Percentiles rank a stretch among this genome's conserved stretches.
Evolutionary conservation across 2,329 filamentous ascomycete species (phyloP).

Genomic region (Fusarium sp.): DNA sequence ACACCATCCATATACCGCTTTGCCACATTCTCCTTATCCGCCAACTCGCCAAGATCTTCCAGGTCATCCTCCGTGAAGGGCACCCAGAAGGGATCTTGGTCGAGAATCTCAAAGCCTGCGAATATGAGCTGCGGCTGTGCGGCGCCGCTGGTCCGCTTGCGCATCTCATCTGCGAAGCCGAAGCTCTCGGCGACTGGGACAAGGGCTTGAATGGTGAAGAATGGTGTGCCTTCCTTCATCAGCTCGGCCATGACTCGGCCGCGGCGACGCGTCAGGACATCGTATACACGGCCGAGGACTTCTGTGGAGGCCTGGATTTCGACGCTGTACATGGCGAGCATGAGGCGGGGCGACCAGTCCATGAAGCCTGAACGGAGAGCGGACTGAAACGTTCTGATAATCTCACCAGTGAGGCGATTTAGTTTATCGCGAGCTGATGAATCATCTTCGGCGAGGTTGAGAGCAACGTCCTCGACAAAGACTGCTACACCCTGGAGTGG

Average conservation of each 20-base stretch:
- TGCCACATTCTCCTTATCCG: constrained; percentile 93
- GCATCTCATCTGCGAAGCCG: constrained; percentile 95
- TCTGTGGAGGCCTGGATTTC: constrained; percentile 97
- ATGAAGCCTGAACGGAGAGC: constrained; percentile 87
- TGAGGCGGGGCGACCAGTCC: constrained; percentile 94
- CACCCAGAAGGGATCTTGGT: constrained; percentile 98
- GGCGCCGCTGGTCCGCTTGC: constrained; percentile 89
- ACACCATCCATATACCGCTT: constrained; percentile 96
- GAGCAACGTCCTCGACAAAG: constrained; percentile 80
- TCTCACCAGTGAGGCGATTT: constrained; percentile 87
- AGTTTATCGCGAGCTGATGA: constrained; percentile 70
- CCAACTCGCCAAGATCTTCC: constrained; percentile 93
- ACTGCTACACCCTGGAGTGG: constrained; percentile 93
- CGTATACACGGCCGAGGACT: constrained; percentile 94
- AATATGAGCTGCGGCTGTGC: constrained; percentile 95
- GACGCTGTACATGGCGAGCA: constrained; percentile 97
- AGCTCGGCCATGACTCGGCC: constrained; percentile 89
- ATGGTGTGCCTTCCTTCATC: constrained; percentile 94
- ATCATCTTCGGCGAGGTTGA: constrained; percentile 65
- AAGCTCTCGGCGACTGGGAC: constrained; percentile 95
- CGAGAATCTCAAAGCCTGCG: constrained; percentile 88
- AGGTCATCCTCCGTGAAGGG: constrained; percentile 96
- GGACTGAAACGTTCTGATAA: constrained; percentile 88
- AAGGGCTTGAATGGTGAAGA: constrained; percentile 90
- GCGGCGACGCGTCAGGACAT: constrained; percentile 92